Evolutionary conservation across 768 basidiomycete species (phyloP).

Genomic region (Infundibulicybe gibba): DNA sequence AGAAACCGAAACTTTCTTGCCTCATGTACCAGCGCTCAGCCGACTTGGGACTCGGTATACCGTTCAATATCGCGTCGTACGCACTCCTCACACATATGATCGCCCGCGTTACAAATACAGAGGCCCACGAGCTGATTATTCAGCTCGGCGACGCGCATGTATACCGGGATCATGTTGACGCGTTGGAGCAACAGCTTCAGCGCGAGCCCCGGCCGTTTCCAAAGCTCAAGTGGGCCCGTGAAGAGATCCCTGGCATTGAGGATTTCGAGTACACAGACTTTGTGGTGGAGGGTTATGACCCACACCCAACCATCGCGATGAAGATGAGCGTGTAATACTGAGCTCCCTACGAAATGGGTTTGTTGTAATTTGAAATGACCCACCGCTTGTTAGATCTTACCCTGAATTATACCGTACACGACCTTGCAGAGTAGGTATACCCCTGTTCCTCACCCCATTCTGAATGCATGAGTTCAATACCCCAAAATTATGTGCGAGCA

Average conservation of each 20-base stretch:
- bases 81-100: conserved; percentile 97
- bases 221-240: conserved; percentile 67
- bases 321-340: conserved; percentile 83
- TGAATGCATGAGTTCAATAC: too few relatives aligned
- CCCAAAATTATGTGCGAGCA: too few relatives aligned
- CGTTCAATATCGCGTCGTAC: conserved; percentile 99
- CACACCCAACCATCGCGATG: conserved; percentile 84
- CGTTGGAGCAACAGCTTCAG: conserved; percentile 78
- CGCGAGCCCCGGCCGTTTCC: conserved; percentile 83
- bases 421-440: too few relatives aligned
- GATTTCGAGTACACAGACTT: conserved; percentile 80
- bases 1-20: conserved; percentile 80
- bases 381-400: too few relatives aligned
- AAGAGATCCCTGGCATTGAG: conserved; percentile 69
- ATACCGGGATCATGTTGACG: conserved; percentile 87
- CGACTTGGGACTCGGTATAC: conserved; percentile 94
- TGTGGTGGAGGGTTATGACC: conserved; percentile 82
- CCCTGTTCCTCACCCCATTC: too few relatives aligned
- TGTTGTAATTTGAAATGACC: too few relatives aligned
- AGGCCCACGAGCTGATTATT: conserved; percentile 86
- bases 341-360: too few relatives aligned
- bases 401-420: too few relatives aligned
- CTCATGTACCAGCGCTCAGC: conserved; percentile 98
- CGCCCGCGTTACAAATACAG: conserved; percentile 85
- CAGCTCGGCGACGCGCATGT: conserved; percentile 98